Evolutionary conservation across 2,329 filamentous ascomycete genomes (phyloP), one percentile per base, ranked within the genome.

Genomic region (Aspergillus spinulosporus): DNA sequence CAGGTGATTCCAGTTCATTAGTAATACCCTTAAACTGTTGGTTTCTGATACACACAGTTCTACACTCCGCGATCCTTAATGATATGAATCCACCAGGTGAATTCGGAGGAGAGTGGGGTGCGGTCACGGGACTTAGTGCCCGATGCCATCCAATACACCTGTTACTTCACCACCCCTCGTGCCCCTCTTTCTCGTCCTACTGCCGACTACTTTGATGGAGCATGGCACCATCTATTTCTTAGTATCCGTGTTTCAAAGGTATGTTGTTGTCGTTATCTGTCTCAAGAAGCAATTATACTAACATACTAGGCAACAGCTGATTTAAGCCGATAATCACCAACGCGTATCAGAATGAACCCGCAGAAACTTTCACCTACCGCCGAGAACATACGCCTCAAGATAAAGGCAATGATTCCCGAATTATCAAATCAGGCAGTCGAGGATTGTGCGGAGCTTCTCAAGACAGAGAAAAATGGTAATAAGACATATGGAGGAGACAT

Each of bases 121-220:
- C 46, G 34, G 46, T 49, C 46, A 49, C 31, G 46, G 46, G 46
- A 37, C 36, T 32, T 49, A 21, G 46, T 36, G 46, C 46, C 46
- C 46, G 36, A 49, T 49, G 46, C 31, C 31, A 36, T 12, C 3
- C 12, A 26, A 36, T 12, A 36, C 12, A 26, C 34, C 4, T 36
- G 8, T 36, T 36, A 36, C 46, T n/a, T 36, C 46, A 36, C 46
- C 46, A 15, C 34, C 29, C 46, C 29, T 49, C 46, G 31, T 49
- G 46, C 34, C 34, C 34, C 34, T 36, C 34, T 36, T 36, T 12
- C 34, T 36, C 34, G 34, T 12, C 34, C 8, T 12, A 5, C 12
- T 36, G 34, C 12, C 34, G 12, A 36, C 8, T 12, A 36, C 34
- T 9, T 26, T 26, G 34, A 36, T 36, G 40, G 15, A 43, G 15